A percentile compares a stretch with the other conserved stretches of the same genome.
Conservation (phyloP, 176 grass and related monocot genomes). For the Secale cereale region DNA sequence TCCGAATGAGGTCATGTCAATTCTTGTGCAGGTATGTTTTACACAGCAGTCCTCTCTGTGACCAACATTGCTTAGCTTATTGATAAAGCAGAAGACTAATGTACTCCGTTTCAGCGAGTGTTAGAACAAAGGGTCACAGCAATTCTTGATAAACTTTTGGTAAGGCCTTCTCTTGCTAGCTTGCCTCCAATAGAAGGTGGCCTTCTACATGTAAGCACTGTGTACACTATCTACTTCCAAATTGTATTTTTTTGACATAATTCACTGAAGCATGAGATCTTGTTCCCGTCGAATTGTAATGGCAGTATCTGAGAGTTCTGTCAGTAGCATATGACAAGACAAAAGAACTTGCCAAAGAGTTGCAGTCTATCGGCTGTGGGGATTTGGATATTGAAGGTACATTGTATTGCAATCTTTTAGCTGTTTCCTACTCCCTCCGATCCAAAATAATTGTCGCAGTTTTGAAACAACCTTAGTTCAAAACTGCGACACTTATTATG, state of each 20-base stretch:
- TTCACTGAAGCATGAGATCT: conserved; percentile 14
- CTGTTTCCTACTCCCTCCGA: neutral
- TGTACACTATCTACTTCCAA: conserved; percentile 22
- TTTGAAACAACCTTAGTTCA: too few species aligned
- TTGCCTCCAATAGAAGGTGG: conserved; percentile 78
- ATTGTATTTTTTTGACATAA: conserved; percentile 16
- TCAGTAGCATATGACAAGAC: conserved; percentile 93
- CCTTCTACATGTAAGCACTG: conserved; percentile 66
- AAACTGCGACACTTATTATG: too few species aligned
- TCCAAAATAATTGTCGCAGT: neutral
- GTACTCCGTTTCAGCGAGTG: conserved; percentile 72
- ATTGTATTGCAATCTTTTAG: conserved; percentile 1
- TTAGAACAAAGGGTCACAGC: conserved; percentile 92
- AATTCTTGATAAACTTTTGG: conserved; percentile 92
- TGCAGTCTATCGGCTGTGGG: conserved; percentile 94
- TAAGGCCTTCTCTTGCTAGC: conserved; percentile 85
- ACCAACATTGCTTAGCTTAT: conserved; percentile 22
- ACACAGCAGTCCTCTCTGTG: conserved; percentile 17
- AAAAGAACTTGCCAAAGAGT: conserved; percentile 89
- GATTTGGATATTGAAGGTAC: conserved; percentile 98
- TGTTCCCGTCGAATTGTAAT: conserved; percentile 35
- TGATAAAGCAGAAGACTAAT: conserved; percentile 37
- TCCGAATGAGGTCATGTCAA: conserved; percentile 98
- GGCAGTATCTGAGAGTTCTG: conserved; percentile 90
- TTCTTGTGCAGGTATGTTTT: conserved; percentile 86